Evolutionary conservation across 805 yeast species (phyloP).

Genomic region (Metschnikowia arizonensis): DNA sequence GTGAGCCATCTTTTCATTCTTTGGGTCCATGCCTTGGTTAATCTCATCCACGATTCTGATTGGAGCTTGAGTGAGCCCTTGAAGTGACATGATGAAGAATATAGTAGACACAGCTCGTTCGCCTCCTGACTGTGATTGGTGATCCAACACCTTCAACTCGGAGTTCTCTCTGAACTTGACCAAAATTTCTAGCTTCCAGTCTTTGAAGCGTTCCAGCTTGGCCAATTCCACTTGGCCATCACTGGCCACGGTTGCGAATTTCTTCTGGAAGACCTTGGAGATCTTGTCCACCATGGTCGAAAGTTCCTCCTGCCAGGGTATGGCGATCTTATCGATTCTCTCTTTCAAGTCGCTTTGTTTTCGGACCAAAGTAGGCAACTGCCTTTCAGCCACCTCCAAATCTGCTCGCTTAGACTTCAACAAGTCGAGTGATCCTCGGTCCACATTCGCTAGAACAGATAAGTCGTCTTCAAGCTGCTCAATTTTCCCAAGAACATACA

Average conservation of each 20-base stretch:
- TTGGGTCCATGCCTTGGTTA: slow-evolving; percentile 97
- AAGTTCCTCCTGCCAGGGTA: slow-evolving; percentile 61
- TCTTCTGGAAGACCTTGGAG: slow-evolving; percentile 58
- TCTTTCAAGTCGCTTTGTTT: slow-evolving; percentile 27
- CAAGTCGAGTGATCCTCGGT: slow-evolving; percentile 35
- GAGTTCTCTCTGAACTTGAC: slow-evolving; percentile 83
- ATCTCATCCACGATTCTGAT: slow-evolving; percentile 96
- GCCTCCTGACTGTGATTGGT: slow-evolving; percentile 96
- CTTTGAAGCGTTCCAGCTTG: slow-evolving; percentile 49
- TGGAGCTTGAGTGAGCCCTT: slow-evolving; percentile 83
- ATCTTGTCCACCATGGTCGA: slow-evolving; percentile 50
- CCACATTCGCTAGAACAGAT: slow-evolving; percentile 35
- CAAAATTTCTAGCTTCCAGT: slow-evolving; percentile 81
- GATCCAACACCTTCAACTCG: slow-evolving; percentile 64
- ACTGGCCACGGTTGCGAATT: slow-evolving; percentile 74
- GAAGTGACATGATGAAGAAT: slow-evolving; percentile 83
- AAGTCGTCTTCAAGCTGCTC: slow-evolving; percentile 46
- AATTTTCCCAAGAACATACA: slow-evolving; percentile 36
- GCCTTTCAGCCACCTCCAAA: slow-evolving; percentile 30
- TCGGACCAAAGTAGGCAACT: slow-evolving; percentile 34
- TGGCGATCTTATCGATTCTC: slow-evolving; percentile 36
- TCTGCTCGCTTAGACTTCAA: slow-evolving; percentile 37
- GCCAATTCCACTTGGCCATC: slow-evolving; percentile 75
- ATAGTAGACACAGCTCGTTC: slow-evolving; percentile 95
- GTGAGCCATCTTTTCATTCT: slow-evolving; percentile 84